Evolutionary conservation across 2,329 filamentous ascomycete genomes (phyloP).

Genomic region (Dactylellina haptotyla): DNA sequence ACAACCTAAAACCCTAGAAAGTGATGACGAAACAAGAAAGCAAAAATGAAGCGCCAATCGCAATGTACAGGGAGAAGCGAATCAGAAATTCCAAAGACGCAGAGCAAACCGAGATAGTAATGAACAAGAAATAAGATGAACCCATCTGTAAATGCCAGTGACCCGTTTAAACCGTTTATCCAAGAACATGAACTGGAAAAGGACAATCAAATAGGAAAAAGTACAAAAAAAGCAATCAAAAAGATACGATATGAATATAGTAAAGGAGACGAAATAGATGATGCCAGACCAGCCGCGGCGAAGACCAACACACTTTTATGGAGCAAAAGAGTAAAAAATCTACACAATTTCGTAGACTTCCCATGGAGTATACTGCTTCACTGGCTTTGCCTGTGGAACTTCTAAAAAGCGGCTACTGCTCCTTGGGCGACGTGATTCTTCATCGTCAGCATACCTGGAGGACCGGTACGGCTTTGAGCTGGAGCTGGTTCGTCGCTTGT

Average conservation of each 20-base stretch:
- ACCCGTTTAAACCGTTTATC: constrained; percentile 23
- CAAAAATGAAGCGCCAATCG: constrained; percentile 34
- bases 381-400: constrained; percentile 37
- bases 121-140: constrained; percentile 15
- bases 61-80: constrained; percentile 44
- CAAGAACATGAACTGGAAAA: constrained; percentile 14
- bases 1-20: constrained; percentile 12
- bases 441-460: constrained; percentile 35
- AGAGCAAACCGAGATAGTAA: neutral
- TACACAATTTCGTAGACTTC: constrained; percentile 52
- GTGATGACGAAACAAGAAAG: neutral
- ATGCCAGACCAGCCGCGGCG: constrained; percentile 30
- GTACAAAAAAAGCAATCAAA: neutral
- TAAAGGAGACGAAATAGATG: neutral
- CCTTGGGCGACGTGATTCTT: constrained; percentile 32
- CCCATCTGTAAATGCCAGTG: constrained; percentile 40
- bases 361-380: constrained; percentile 50
- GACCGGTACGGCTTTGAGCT: constrained; percentile 34
- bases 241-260: constrained; percentile 7
- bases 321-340: neutral
- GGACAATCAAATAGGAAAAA: neutral
- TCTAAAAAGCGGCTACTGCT: constrained; percentile 36
- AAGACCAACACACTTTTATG: constrained; percentile 12
- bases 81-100: constrained; percentile 14
- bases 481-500: constrained; percentile 30